These are phyloP conservation scores for Fusarium piperis DNA, from an alignment of 2,329 filamentous ascomycete species.

Conservation along the genomic window DNA sequence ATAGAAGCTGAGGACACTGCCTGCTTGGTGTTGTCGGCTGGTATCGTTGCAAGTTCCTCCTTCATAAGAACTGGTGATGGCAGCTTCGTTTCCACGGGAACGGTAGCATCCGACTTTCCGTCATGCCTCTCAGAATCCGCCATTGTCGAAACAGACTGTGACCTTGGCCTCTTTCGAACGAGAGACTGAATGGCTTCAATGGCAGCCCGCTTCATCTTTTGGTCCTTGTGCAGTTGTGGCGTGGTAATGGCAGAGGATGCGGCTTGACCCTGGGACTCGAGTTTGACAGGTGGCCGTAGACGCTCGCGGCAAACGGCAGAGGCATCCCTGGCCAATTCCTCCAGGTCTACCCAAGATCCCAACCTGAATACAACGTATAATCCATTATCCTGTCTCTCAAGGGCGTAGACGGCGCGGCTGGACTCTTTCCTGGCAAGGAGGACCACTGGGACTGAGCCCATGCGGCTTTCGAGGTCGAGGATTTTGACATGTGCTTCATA, in stretches of 20 bases:
- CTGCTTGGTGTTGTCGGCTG: neutral
- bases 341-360: slow-evolving; percentile 71
- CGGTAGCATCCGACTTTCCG: slow-evolving; percentile 20
- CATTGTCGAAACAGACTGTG: slow-evolving; percentile 54
- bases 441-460: slow-evolving; percentile 63
- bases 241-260: slow-evolving; percentile 50
- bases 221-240: slow-evolving; percentile 58
- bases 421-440: slow-evolving; percentile 70
- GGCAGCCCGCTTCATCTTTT: slow-evolving; percentile 65
- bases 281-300: slow-evolving; percentile 32
- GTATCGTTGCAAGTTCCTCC: slow-evolving; percentile 20
- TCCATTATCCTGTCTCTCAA: slow-evolving; percentile 71
- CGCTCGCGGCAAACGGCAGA: slow-evolving; percentile 51
- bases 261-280: slow-evolving; percentile 24
- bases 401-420: slow-evolving; percentile 64
- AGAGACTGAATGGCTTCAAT: slow-evolving; percentile 72
- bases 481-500: slow-evolving; percentile 72
- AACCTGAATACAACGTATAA: slow-evolving; percentile 76
- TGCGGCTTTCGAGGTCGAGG: slow-evolving; percentile 70
- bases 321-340: slow-evolving; percentile 60
- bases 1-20: neutral
- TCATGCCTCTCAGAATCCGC: slow-evolving; percentile 40
- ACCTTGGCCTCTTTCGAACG: slow-evolving; percentile 62
- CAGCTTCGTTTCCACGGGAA: slow-evolving; percentile 25
- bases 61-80: slow-evolving; percentile 31